Percentiles rank a stretch among this genome's conserved stretches.
phyloP scores from a whole-genome alignment of 176 grass and related monocot species.

The Oropetium thomaeum region DNA sequence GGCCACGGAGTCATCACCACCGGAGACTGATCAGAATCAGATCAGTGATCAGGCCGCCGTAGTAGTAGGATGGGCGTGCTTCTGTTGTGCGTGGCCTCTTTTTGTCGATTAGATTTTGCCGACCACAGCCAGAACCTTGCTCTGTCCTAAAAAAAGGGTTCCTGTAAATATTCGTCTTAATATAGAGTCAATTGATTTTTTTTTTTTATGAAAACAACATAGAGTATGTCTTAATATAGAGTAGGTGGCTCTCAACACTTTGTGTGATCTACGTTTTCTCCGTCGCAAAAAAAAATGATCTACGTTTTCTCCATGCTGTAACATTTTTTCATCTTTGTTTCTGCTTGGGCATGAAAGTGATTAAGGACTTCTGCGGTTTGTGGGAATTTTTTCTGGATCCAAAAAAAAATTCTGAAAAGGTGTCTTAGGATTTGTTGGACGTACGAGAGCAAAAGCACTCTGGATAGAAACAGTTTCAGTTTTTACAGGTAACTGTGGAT shows the following conservation, averaged over 20 bases:
- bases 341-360: no score
- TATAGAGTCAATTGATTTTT: neutral
- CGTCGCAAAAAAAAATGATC: no score
- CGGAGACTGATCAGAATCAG: constrained; percentile 40
- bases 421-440: neutral
- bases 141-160: neutral
- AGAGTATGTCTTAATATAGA: no score
- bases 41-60: neutral
- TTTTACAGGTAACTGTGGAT: neutral
- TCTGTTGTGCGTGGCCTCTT: neutral
- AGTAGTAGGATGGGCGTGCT: neutral
- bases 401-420: neutral
- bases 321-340: no score
- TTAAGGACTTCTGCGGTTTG: no score
- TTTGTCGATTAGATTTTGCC: neutral
- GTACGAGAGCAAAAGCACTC: neutral
- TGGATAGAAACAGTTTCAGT: neutral
- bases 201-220: neutral
- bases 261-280: no score
- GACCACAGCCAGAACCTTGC: neutral
- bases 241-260: no score
- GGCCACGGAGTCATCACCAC: constrained; percentile 49
- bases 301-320: no score
- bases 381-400: no score
- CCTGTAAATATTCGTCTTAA: neutral